Percentiles rank a stretch among this genome's conserved stretches.
Evolutionary conservation across 2,329 filamentous ascomycete species (phyloP).

Genomic region (Stemphylium lycopersici): DNA sequence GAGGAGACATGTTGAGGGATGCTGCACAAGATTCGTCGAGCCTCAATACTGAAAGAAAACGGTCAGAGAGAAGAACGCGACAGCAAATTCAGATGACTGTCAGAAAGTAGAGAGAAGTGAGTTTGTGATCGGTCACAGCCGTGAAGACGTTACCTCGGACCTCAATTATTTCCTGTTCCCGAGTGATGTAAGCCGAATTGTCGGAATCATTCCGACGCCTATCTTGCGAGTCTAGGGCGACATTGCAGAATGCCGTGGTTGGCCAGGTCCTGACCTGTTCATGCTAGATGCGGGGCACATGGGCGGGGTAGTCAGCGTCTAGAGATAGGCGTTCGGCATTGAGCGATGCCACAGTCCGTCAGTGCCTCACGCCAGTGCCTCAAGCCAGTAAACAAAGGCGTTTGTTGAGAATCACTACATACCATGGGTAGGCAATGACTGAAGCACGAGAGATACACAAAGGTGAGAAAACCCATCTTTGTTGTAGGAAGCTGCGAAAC

Average conservation of each 20-base stretch:
- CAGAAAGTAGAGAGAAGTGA: not conserved
- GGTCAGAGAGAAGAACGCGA: not conserved
- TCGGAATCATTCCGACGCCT: not conserved
- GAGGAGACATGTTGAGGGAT: slow-evolving; percentile 27
- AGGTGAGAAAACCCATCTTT: too few species aligned
- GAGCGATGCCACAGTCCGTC: not conserved
- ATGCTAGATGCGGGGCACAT: not conserved
- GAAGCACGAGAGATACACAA: too few species aligned
- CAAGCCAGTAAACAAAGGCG: not conserved
- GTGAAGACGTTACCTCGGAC: slow-evolving; percentile 4
- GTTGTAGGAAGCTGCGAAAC: too few species aligned
- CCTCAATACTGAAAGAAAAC: not conserved
- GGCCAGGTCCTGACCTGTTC: not conserved
- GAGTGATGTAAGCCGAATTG: not conserved
- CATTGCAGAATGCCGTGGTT: not conserved
- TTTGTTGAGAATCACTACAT: too few species aligned
- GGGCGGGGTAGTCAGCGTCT: not conserved
- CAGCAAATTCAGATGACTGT: not conserved
- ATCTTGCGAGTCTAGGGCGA: not conserved
- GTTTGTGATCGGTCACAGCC: not conserved
- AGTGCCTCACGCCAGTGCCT: not conserved
- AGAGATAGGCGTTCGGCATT: not conserved
- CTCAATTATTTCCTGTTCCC: not conserved
- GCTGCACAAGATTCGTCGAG: not conserved
- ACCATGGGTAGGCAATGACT: too few species aligned